Evolutionary conservation across 495 filamentous ascomycete species (phyloP), one percentile per base, ranked within the genome.

Genomic region (Daldinia vernicosa): DNA sequence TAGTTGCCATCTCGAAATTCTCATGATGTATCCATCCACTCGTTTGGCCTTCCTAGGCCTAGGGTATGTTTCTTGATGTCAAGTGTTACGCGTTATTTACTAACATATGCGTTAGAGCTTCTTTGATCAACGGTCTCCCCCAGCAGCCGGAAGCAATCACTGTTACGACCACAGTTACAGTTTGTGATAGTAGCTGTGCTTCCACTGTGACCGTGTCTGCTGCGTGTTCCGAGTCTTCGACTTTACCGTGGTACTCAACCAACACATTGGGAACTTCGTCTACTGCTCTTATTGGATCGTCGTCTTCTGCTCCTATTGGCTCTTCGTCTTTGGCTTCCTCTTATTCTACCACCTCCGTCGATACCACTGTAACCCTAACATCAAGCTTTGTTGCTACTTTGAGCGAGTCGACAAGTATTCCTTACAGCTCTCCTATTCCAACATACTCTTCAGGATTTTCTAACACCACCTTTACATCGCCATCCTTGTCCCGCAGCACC

Each of bases 151-250:
- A 72, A 50, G 45, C 50, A 15, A 45, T 26, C 15, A 77, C 75
- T 7, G 75, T 76, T 39, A 76, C 74, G 6, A 53, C 63, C 1
- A 75, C 70, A 2, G 73, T 77, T 3, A 77, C 75, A 26, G 67
- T 63, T 35, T 77, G 72, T 30, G 75, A 60, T n/a, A 12, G n/a
- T 26, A 66, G 24, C 22, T 77, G 73, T 53, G 73, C 70, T 28
- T 65, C 73, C 19, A 77, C 71, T 9, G 70, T 72, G 8, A 77
- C 75, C n/a, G 71, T 77, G 6, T 66, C 30, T 59, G 43, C 57
- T n/a, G 69, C 37, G 22, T 77, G 75, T 33, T 67, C 70, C 43
- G 40, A 66, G 40, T 54, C 52, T 27, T 63, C 66, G 1, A 28
- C 37, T 4, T 66, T 67, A 14, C 57, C 57, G 19, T 66, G 52